Base-by-base conservation (phyloP, 192 early-diverging fungal genomes). In the Fimicolochytrium jonesii region DNA sequence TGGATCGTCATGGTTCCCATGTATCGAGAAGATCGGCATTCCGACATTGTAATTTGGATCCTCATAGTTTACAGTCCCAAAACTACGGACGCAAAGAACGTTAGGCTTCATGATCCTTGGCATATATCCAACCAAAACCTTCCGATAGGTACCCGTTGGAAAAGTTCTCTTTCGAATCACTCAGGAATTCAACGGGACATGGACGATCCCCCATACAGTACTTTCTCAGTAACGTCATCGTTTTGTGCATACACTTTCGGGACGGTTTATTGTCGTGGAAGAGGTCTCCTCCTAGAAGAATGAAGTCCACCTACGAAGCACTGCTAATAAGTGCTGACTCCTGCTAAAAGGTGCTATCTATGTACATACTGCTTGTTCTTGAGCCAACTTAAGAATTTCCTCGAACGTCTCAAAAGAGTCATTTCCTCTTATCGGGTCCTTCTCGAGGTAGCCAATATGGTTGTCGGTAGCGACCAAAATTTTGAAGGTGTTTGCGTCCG, bases 1-100 rank as follows among this genome's bases (percentile, higher is more conserved):
- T 17, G 95, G 95, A 69, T 95, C 92, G 59, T 98, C 95, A 62
- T 98, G 95, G 73, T 98, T 98, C 0, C 95, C 95, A 67, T 98
- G 95, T 49, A 98, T 98, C 0, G 92, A 89, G 64, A 96, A 98
- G 0, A 98, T 82, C 0, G 95, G 95, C 15, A 93, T 80, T 4
- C 79, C 60, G 6, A 95, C 76, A 59, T 95, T 95, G 11, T 87
- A 63, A 61, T 98, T 94, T 2, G 90, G 86, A 53, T 95, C 91
- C 59, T 85, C 77, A 70, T 91, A 94, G 57, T 95, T 97, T 15
- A 89, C 89, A 9, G 69, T 81, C n/a, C 64, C 63, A 45, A 87
- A 83, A 41, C 66, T 77, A 57, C 6, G 56, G 55, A n/a, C n/a
- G n/a, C n/a, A n/a, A n/a, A n/a, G n/a, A n/a, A n/a, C n/a, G n/a